Conservation (phyloP, 768 basidiomycete species). For the Tylopilus rubrobrunneus region DNA sequence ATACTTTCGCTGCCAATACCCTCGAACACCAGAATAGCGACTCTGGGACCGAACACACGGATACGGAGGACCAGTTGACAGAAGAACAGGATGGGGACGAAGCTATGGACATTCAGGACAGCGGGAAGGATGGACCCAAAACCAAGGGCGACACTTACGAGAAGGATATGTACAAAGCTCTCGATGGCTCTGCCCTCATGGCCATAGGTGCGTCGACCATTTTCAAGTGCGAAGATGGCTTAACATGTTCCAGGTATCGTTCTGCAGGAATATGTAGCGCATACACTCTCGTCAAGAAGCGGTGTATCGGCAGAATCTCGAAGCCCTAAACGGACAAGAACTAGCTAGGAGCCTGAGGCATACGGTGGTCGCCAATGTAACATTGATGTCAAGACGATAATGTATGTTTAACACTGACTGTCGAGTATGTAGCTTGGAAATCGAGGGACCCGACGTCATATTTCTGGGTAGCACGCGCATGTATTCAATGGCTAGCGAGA, state of each 20-base stretch:
- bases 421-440: too few relatives aligned
- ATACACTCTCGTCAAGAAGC: conserved; percentile 14
- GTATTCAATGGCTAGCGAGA: too few relatives aligned
- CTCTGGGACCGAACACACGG: conserved; percentile 9
- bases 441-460: too few relatives aligned
- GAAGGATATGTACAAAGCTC: conserved; percentile 69
- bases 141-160: conserved; percentile 5
- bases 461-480: too few relatives aligned
- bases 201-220: conserved; percentile 52
- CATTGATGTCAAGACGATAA: neutral
- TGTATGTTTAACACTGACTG: too few relatives aligned
- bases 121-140: neutral
- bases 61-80: conserved; percentile 13
- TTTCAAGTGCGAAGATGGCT: neutral
- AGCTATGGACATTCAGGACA: conserved; percentile 6
- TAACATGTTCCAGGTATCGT: conserved; percentile 50
- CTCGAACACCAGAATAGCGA: neutral
- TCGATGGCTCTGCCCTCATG: conserved; percentile 72
- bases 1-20: conserved; percentile 17
- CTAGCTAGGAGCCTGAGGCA: neutral
- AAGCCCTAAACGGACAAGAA: conserved; percentile 10
- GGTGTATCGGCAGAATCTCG: neutral
- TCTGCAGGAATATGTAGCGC: conserved; percentile 60
- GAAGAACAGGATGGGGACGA: conserved; percentile 16
- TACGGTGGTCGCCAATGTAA: neutral